Percentiles rank a stretch among this genome's conserved stretches.
Conservation (phyloP, 1,284 basidiomycete genomes). For the Marasmius fiardii region DNA sequence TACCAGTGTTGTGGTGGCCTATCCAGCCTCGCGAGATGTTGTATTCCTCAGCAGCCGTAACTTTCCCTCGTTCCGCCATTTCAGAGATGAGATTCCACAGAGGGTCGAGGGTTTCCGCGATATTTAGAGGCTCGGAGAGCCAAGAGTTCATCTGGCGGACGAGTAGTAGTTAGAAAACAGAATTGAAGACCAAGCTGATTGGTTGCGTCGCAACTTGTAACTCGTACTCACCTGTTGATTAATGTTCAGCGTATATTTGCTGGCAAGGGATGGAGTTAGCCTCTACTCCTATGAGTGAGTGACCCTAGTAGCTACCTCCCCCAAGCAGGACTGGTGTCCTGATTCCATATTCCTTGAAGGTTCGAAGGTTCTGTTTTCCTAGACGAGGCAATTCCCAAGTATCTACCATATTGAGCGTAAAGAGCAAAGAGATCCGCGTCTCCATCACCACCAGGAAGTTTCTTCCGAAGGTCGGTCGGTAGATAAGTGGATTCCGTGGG, state of each 20-base stretch:
- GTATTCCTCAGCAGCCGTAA: slow-evolving; percentile 12
- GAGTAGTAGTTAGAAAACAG: background rate
- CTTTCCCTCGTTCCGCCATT: slow-evolving; percentile 13
- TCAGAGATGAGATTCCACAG: slow-evolving; percentile 14
- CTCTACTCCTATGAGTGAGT: background rate
- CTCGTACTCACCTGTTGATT: slow-evolving; percentile 12
- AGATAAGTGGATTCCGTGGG: slow-evolving; percentile 10
- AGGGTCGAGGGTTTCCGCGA: slow-evolving; percentile 16
- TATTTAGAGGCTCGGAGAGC: slow-evolving; percentile 13
- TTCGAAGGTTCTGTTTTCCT: slow-evolving; percentile 15
- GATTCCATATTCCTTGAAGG: slow-evolving; percentile 19
- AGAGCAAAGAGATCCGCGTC: slow-evolving; percentile 14
- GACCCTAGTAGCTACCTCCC: slow-evolving; percentile 11
- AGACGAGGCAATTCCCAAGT: slow-evolving; percentile 15
- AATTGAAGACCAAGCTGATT: background rate
- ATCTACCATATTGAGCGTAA: slow-evolving; percentile 14
- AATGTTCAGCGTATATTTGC: slow-evolving; percentile 16
- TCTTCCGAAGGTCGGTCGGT: slow-evolving; percentile 14
- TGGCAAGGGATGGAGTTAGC: background rate
- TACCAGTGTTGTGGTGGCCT: slow-evolving; percentile 10
- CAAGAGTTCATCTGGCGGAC: slow-evolving; percentile 14
- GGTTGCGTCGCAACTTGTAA: background rate
- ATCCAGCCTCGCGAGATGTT: slow-evolving; percentile 15
- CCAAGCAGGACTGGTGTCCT: slow-evolving; percentile 15
- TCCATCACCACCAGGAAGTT: slow-evolving; percentile 13